phyloP scores from a whole-genome alignment of 129 eudicot species.

The Flaveria robusta region DNA sequence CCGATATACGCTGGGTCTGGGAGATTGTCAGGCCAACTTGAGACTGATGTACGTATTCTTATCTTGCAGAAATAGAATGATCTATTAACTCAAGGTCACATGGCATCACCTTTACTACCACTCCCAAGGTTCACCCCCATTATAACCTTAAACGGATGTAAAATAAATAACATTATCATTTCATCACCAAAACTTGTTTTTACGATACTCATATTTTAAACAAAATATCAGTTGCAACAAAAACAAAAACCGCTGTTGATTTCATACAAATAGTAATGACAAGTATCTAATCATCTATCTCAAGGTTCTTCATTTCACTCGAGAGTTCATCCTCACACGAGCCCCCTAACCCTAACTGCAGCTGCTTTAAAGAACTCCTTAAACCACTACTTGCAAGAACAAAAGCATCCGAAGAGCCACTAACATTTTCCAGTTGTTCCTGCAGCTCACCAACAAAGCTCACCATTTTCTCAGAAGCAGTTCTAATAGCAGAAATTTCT shows the following conservation, averaged over 20 bases:
- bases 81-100: no score
- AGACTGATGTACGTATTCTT: no score
- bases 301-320: slow-evolving; percentile 59
- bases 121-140: neutral
- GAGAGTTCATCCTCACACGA: slow-evolving; percentile 37
- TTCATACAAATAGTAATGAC: neutral
- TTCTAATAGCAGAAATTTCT: slow-evolving; percentile 64
- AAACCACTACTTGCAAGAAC: slow-evolving; percentile 46
- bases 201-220: slow-evolving; percentile 1
- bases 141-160: slow-evolving; percentile 14
- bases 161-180: slow-evolving; percentile 11
- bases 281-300: slow-evolving; percentile 21
- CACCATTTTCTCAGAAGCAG: slow-evolving; percentile 55
- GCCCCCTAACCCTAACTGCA: slow-evolving; percentile 50
- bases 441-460: slow-evolving; percentile 45
- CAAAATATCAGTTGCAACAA: slow-evolving; percentile 11
- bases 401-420: slow-evolving; percentile 56
- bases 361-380: slow-evolving; percentile 45
- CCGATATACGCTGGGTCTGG: no score
- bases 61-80: no score
- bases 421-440: slow-evolving; percentile 45
- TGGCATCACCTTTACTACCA: neutral
- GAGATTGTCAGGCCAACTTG: no score
- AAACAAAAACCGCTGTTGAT: neutral
- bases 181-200: slow-evolving; percentile 2